These are phyloP conservation scores for Tolypocladium amazonense DNA, from an alignment of 2,329 filamentous ascomycete genomes.

Conservation along the genomic window DNA sequence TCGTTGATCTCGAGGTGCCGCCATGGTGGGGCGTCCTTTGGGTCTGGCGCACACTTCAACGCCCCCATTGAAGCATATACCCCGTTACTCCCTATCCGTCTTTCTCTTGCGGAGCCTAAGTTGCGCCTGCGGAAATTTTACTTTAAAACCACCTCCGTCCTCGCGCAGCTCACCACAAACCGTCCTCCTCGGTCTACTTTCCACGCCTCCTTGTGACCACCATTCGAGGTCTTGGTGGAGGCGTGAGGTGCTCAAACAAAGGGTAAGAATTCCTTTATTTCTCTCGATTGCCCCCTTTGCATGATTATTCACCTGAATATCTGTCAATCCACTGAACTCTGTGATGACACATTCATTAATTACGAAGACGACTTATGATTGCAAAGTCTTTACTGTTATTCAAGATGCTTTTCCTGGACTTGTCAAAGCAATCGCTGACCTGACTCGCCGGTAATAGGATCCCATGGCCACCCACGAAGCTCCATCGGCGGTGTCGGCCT, in stretches of 20 bases:
- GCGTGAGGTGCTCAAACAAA: background rate
- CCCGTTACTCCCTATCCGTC: background rate
- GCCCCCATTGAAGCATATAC: background rate
- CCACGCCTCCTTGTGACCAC: background rate
- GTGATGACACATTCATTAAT: conserved; percentile 31
- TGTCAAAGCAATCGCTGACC: background rate
- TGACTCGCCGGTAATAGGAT: background rate
- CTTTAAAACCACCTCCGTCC: background rate
- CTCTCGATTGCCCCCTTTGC: background rate
- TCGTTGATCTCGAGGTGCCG: background rate
- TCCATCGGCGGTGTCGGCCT: background rate
- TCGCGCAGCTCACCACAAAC: background rate
- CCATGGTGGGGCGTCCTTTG: background rate
- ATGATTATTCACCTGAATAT: conserved; percentile 44
- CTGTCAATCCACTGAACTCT: conserved; percentile 50
- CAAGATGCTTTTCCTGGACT: background rate
- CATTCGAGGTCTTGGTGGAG: background rate
- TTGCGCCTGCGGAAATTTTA: background rate
- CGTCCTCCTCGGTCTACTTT: background rate
- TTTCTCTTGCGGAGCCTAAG: background rate
- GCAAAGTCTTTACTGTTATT: background rate
- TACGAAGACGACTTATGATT: conserved; percentile 35
- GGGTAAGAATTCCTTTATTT: background rate
- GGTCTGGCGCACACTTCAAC: background rate
- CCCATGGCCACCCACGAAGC: background rate